A percentile compares a stretch with the other conserved stretches of the same genome.
Conservation (phyloP, 1,284 basidiomycete species). For the Cutaneotrichosporon sp. region DNA sequence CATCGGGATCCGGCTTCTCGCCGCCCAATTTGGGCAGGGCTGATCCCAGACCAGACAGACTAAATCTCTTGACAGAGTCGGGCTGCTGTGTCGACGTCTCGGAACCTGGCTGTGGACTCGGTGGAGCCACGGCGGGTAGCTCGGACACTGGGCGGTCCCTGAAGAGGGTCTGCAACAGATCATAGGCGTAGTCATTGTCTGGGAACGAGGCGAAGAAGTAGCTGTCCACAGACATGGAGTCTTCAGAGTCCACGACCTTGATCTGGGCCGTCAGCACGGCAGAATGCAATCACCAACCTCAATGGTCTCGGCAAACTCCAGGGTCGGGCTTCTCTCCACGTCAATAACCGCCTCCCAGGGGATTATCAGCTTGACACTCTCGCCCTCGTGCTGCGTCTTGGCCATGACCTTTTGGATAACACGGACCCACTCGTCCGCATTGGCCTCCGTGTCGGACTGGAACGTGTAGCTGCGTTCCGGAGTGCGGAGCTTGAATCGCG, state of each 20-base stretch:
- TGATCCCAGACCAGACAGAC: not conserved
- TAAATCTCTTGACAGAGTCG: not conserved
- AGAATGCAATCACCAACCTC: conserved; percentile 51
- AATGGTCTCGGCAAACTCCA: conserved; percentile 91
- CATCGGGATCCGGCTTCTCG: not conserved
- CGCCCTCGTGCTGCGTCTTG: conserved; percentile 90
- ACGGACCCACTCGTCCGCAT: conserved; percentile 88
- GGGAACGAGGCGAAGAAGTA: conserved; percentile 81
- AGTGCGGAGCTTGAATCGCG: conserved; percentile 70
- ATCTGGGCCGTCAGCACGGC: conserved; percentile 43
- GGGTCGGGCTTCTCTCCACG: conserved; percentile 75
- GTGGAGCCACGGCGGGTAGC: conserved; percentile 28
- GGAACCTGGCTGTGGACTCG: not conserved
- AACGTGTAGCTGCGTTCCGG: conserved; percentile 69
- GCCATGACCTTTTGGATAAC: conserved; percentile 82
- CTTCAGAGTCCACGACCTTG: conserved; percentile 78
- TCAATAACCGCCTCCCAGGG: conserved; percentile 84
- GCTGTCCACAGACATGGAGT: conserved; percentile 70
- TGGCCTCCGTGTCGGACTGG: conserved; percentile 70
- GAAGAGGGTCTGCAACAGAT: conserved; percentile 70
- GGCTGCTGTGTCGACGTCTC: not conserved
- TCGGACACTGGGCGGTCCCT: conserved; percentile 51
- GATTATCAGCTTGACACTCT: conserved; percentile 82
- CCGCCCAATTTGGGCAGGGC: conserved; percentile 12
- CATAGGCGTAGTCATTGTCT: conserved; percentile 66